Conservation (phyloP, 1,139 yeast genomes). For the Scheffersomyces cryptocercus region DNA sequence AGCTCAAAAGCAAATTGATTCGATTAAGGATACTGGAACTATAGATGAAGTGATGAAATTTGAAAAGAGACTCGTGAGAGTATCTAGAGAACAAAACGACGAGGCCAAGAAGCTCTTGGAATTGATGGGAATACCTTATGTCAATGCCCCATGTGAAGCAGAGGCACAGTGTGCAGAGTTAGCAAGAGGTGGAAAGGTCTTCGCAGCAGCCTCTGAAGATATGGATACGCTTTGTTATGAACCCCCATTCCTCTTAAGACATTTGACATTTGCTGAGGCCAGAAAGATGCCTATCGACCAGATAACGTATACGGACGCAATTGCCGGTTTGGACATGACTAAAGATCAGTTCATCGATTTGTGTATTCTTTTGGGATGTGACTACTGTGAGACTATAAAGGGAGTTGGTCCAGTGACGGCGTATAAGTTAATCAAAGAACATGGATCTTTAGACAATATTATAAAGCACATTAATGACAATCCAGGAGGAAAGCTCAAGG, state of each 20-base stretch:
- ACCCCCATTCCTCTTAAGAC: conserved; percentile 81
- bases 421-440: conserved; percentile 80
- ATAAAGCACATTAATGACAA: conserved; percentile 61
- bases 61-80: conserved; percentile 87
- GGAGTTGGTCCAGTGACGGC: conserved; percentile 98
- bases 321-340: conserved; percentile 75
- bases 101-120: conserved; percentile 81
- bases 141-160: conserved; percentile 96
- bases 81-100: conserved; percentile 85
- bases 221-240: conserved; percentile 96
- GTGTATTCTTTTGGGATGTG: conserved; percentile 94
- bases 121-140: conserved; percentile 93
- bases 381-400: conserved; percentile 90
- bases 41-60: conserved; percentile 72
- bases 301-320: conserved; percentile 64
- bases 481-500: conserved; percentile 67
- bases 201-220: conserved; percentile 98
- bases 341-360: conserved; percentile 80
- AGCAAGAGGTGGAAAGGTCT: conserved; percentile 85
- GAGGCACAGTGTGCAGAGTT: conserved; percentile 97
- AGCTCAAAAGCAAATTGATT: conserved; percentile 74
- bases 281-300: conserved; percentile 92
- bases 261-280: conserved; percentile 91
- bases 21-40: conserved; percentile 76
- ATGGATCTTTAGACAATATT: conserved; percentile 75